A percentile compares a stretch with the other conserved stretches of the same genome.
Conservation (phyloP, 495 filamentous ascomycete genomes). For the Ramalina peruviana region DNA sequence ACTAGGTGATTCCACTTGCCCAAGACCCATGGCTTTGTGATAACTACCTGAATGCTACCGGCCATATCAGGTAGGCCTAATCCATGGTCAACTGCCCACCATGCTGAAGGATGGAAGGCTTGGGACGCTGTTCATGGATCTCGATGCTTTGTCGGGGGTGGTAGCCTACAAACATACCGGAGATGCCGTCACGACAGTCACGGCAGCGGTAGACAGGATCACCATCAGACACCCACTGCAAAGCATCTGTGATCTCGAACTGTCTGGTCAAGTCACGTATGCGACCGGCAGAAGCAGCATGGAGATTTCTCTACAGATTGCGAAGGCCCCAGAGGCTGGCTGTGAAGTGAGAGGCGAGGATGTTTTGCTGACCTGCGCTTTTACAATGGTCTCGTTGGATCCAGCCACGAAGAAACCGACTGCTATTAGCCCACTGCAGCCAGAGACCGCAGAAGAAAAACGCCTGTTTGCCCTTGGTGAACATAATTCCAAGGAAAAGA, state of each 20-base stretch:
- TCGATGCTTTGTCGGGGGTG: constrained; percentile 69
- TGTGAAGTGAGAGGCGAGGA: constrained; percentile 48
- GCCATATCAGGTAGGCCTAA: constrained; percentile 40
- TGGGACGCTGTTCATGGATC: constrained; percentile 65
- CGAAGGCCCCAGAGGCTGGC: constrained; percentile 43
- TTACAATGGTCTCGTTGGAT: constrained; percentile 74
- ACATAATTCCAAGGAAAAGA: constrained; percentile 61
- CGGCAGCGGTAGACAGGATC: constrained; percentile 69
- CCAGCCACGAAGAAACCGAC: constrained; percentile 56
- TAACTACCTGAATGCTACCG: constrained; percentile 52
- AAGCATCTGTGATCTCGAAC: constrained; percentile 68
- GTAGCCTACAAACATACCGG: constrained; percentile 77
- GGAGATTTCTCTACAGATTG: constrained; percentile 66
- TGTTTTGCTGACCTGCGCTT: constrained; percentile 63
- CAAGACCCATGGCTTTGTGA: constrained; percentile 60
- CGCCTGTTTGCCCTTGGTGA: constrained; percentile 54
- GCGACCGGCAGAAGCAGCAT: constrained; percentile 68
- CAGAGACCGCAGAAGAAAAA: constrained; percentile 60
- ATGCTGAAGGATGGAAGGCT: constrained; percentile 26
- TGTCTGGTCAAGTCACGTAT: constrained; percentile 70
- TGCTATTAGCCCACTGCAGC: constrained; percentile 40
- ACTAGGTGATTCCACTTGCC: constrained; percentile 47
- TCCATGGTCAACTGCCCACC: not conserved
- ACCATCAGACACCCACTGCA: constrained; percentile 58
- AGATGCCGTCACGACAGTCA: constrained; percentile 62